Conservation (phyloP, 1,284 basidiomycete species). For the Acaromyces ingoldii region DNA sequence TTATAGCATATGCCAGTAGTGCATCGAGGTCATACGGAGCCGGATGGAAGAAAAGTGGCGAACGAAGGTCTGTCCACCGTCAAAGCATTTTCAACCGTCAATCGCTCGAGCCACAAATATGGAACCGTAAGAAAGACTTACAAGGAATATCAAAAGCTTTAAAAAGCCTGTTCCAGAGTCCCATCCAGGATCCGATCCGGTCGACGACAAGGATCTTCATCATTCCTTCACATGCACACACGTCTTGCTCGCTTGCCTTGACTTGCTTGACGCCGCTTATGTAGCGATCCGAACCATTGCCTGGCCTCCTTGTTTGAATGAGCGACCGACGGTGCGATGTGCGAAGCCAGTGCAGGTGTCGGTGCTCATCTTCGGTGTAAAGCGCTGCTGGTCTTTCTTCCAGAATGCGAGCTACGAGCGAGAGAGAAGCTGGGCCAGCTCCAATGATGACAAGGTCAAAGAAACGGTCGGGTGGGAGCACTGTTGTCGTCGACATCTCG, state of each 20-base stretch:
- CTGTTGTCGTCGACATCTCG: no score
- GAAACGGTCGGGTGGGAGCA: slow-evolving; percentile 6
- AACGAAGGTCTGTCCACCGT: slow-evolving; percentile 49
- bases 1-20: slow-evolving; percentile 43
- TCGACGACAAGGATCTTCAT: slow-evolving; percentile 40
- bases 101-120: no score
- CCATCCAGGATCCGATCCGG: slow-evolving; percentile 36
- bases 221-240: slow-evolving; percentile 18
- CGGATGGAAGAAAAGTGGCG: slow-evolving; percentile 53
- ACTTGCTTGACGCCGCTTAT: background rate
- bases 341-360: slow-evolving; percentile 35
- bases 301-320: background rate
- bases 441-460: slow-evolving; percentile 46
- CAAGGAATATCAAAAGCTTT: slow-evolving; percentile 27
- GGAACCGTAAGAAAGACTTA: no score
- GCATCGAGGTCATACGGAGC: slow-evolving; percentile 50
- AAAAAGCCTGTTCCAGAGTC: slow-evolving; percentile 31
- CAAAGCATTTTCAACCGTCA: no score
- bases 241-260: background rate
- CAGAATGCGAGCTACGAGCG: slow-evolving; percentile 35
- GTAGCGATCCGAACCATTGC: background rate
- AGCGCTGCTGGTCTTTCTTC: slow-evolving; percentile 40
- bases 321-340: slow-evolving; percentile 4
- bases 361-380: slow-evolving; percentile 47
- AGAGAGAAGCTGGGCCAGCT: slow-evolving; percentile 34